Evolutionary conservation across 192 early-diverging fungal genomes (phyloP).

Genomic region (Coemansia sp.): DNA sequence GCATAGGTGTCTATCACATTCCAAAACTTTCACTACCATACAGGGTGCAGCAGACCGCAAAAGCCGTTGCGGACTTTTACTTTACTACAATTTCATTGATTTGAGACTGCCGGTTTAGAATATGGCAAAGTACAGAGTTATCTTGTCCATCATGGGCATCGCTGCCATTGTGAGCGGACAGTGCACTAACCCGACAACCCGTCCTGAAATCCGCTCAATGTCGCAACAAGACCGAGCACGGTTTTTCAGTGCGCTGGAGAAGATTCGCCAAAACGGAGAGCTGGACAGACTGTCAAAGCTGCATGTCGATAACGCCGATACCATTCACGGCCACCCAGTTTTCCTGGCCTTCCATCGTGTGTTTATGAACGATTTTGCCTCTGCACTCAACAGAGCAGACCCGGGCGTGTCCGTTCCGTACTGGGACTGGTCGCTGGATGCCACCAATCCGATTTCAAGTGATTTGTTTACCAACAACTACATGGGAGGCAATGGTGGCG

Average conservation of each 20-base stretch:
- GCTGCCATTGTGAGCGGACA: slow-evolving; percentile 28
- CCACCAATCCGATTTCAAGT: slow-evolving; percentile 41
- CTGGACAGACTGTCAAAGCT: slow-evolving; percentile 47
- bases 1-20: slow-evolving; percentile 10
- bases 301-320: slow-evolving; percentile 51
- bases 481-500: slow-evolving; percentile 54
- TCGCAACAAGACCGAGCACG: slow-evolving; percentile 46
- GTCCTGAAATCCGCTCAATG: slow-evolving; percentile 54
- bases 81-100: not conserved
- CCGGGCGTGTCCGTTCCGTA: slow-evolving; percentile 53
- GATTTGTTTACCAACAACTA: slow-evolving; percentile 38
- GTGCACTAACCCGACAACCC: slow-evolving; percentile 33
- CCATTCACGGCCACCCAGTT: slow-evolving; percentile 48
- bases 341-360: slow-evolving; percentile 59
- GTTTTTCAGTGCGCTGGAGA: slow-evolving; percentile 40
- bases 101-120: slow-evolving; percentile 5
- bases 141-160: slow-evolving; percentile 29
- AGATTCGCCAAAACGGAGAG: slow-evolving; percentile 45
- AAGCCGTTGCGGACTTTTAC: not conserved
- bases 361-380: slow-evolving; percentile 57
- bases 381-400: slow-evolving; percentile 49
- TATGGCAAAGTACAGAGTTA: slow-evolving; percentile 32
- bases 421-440: slow-evolving; percentile 58
- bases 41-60: not conserved
- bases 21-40: not conserved